phyloP scores from a whole-genome alignment of 2,329 filamentous ascomycete genomes.

The Stachybotrys echinatus region DNA sequence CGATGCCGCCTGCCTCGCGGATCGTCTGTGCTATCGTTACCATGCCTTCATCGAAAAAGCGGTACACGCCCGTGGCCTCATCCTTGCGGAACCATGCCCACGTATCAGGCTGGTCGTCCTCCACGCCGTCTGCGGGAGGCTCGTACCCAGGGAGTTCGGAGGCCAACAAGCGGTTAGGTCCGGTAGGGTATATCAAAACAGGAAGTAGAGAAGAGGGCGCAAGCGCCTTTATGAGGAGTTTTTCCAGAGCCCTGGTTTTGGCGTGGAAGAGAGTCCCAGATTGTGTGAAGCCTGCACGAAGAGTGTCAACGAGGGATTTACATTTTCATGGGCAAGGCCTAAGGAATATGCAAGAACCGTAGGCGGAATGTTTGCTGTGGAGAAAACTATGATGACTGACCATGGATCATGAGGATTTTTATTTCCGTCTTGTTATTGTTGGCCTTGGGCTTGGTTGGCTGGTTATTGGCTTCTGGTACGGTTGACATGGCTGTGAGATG shows the following conservation, averaged over 20 bases:
- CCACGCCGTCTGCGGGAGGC: conserved; percentile 33
- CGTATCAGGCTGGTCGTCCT: conserved; percentile 54
- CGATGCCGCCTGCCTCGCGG: conserved; percentile 59
- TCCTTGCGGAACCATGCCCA: conserved; percentile 82
- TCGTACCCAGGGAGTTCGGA: conserved; percentile 66
- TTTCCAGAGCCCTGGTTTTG: conserved; percentile 84
- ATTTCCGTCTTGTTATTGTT: conserved; percentile 40
- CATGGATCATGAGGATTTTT: conserved; percentile 76
- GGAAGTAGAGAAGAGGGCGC: conserved; percentile 48
- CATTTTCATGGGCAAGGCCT: conserved; percentile 8
- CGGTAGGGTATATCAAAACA: conserved; percentile 64
- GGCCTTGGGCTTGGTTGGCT: conserved; percentile 22
- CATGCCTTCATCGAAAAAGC: conserved; percentile 65
- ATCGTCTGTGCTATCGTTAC: conserved; percentile 56
- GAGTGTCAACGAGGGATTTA: conserved; percentile 1
- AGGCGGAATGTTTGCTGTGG: conserved; percentile 3
- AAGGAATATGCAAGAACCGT: no score
- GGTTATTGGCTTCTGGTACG: conserved; percentile 11
- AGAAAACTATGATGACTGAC: conserved; percentile 28
- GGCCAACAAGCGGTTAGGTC: conserved; percentile 55
- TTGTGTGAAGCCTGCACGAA: conserved; percentile 71
- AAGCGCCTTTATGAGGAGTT: conserved; percentile 71
- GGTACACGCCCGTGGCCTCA: conserved; percentile 58
- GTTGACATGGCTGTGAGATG: conserved; percentile 18
- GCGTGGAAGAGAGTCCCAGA: conserved; percentile 78